phyloP scores from a whole-genome alignment of 768 basidiomycete genomes.

The Serendipita sp. region DNA sequence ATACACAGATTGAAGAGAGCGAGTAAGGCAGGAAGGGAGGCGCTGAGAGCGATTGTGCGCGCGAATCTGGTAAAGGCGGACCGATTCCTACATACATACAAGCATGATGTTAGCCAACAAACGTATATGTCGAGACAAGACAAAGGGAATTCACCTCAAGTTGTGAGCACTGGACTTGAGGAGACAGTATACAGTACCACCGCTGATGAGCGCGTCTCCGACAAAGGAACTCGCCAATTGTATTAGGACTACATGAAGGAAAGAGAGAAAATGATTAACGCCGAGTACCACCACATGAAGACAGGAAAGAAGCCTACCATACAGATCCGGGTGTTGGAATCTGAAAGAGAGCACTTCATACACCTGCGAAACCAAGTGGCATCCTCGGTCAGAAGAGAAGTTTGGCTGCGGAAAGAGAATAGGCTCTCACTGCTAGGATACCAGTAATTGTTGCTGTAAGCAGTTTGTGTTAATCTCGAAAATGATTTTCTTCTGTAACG shows the following conservation, averaged over 20 bases:
- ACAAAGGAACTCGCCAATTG: not conserved
- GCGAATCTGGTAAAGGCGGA: not conserved
- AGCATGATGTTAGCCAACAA: not conserved
- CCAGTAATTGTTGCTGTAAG: not conserved
- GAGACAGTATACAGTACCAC: conserved; percentile 2
- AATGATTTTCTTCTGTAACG: not conserved
- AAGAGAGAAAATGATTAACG: not conserved
- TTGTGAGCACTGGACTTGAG: not conserved
- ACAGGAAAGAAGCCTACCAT: not conserved
- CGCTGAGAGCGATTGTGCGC: not conserved
- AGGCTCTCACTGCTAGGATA: not conserved
- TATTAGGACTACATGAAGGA: not conserved
- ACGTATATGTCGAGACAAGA: not conserved
- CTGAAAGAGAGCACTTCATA: not conserved
- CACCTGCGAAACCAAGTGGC: not conserved
- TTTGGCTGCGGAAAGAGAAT: no score
- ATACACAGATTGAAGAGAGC: not conserved
- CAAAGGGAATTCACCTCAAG: not conserved
- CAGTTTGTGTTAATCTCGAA: not conserved
- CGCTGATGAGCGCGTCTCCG: not conserved
- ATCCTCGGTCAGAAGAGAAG: no score
- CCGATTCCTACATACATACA: not conserved
- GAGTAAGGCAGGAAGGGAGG: not conserved
- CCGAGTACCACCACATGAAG: not conserved
- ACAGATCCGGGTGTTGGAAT: not conserved